Conservation (phyloP, 2,329 filamentous ascomycete genomes). For the Colletotrichum sp. region DNA sequence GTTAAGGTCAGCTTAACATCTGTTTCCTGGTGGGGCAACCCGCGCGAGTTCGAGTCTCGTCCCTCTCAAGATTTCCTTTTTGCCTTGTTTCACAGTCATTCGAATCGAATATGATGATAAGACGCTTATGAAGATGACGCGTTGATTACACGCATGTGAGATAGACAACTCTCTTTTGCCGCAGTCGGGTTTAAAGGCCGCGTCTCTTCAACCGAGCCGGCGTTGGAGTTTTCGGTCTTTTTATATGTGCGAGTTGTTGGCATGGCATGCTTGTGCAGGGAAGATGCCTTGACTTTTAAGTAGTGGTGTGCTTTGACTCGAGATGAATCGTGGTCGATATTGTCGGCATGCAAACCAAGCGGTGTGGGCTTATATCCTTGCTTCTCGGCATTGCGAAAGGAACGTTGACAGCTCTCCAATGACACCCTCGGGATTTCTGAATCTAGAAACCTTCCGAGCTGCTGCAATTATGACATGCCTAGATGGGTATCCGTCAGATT, state of each 20-base stretch:
- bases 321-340: not conserved
- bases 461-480: not conserved
- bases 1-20: not conserved
- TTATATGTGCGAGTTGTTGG: not conserved
- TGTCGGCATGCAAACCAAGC: not conserved
- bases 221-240: not conserved
- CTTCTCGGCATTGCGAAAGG: not conserved
- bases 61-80: not conserved
- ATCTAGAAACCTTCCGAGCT: not conserved
- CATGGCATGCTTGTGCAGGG: not conserved
- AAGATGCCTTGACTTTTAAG: not conserved
- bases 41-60: not conserved
- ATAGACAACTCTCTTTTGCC: not conserved
- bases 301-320: not conserved
- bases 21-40: not conserved
- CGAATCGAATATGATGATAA: accelerated
- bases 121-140: accelerated
- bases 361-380: not conserved
- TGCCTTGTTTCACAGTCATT: not conserved
- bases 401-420: not conserved
- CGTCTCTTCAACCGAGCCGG: accelerated
- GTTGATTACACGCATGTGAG: not conserved
- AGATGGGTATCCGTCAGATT: not conserved
- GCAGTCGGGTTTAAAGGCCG: not conserved
- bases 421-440: not conserved